Base-by-base conservation (phyloP, 2,329 filamentous ascomycete genomes). In the Trichoderma atroviride region DNA sequence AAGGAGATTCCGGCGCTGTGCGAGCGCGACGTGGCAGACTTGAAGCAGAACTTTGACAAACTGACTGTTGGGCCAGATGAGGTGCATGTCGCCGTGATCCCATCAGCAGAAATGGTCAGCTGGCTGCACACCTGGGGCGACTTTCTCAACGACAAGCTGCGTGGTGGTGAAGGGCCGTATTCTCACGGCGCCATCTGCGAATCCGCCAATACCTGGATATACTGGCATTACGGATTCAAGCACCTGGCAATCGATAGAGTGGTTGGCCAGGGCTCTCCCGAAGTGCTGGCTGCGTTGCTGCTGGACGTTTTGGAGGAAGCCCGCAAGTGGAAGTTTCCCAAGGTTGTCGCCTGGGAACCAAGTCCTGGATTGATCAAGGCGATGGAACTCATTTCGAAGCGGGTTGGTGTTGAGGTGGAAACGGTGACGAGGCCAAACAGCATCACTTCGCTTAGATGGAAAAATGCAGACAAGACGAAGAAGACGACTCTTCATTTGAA, bases 241-340 rank as follows among this genome's bases (percentile, higher is more conserved):
- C 59, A 62, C 24, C 4, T 62, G 9, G 59, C 59, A 19, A 52
- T 62, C 24, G 50, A 43, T 4, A 62, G 59, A 2, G 59, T 62
- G 7, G 43, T 13, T 13, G 29, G 57, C 35, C 57, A 29, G 35
- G 59, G 13, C 1, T 52, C 59, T 5, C 59, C 59, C 29, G 43
- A 62, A 35, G 59, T 62, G 6, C 3, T 62, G n/a, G 59, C 59
- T 33, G 16, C 19, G 35, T 52, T 62, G 59, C n/a, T 62, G 43
- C 29, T 62, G n/a, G 43, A 62, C 35, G 59, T n/a, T 35, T 62
- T 62, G n/a, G 43, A 62, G 43, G 59, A 62, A 62, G 59, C 59
- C n/a, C 59, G 43, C 29, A 62, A 22, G n/a, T 62, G 59, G 59
- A 35, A 52, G 29, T 62, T 52, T 9, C 29, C 29, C 0, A 62